Base-by-base conservation (phyloP, 306 rosid species). In the Ziziphus jujuba region DNA sequence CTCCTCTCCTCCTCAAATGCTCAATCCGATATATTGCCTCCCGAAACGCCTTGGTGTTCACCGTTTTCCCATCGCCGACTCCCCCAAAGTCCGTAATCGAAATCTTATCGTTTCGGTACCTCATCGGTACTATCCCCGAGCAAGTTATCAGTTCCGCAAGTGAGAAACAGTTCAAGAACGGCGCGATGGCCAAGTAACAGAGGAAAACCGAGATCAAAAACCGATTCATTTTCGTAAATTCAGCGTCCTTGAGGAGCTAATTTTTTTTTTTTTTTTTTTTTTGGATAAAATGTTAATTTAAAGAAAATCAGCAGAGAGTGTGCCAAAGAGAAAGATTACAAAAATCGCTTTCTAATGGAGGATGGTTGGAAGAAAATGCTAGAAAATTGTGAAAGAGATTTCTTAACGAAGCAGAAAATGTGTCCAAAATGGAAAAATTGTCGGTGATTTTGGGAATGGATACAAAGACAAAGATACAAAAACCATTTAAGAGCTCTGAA, bases 1-100 rank as follows among this genome's bases (percentile, higher is more conserved):
- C 96, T 3, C 95, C 95, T 56, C 75, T 78, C 69, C 92, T 72
- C 23, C 61, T 65, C 64, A 92, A 67, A 61, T 85, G 92, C 49
- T 82, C 43, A 70, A 92, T 84, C 72, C 92, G 82, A 68, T 72
- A 92, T 4, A 89, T 80, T 21, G 98, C 96, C 45, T 63, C 90
- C 31, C 74, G 80, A 61, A 92, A 92, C 1, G 98, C 95, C 68
- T 76, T 85, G 19, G 95, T 89, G 73, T 89, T 92, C 78, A 84
- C 28, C 38, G 95, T 87, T 51, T 25, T 57, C 15, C 98, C 98
- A 72, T 92, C 96, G 1, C 96, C 96, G 35, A 89, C 85, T 1
- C 82, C 98, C 5, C 96, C 96, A 14, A 79, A 92, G 31, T 87
- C 95, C 1, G 80, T 24, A 6, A 92, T 75, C 59, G 92, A 92